Evolutionary conservation across 208 protist genomes (phyloP), one percentile per base, ranked within the genome.

Genomic region (Wallacemonas sp.): DNA sequence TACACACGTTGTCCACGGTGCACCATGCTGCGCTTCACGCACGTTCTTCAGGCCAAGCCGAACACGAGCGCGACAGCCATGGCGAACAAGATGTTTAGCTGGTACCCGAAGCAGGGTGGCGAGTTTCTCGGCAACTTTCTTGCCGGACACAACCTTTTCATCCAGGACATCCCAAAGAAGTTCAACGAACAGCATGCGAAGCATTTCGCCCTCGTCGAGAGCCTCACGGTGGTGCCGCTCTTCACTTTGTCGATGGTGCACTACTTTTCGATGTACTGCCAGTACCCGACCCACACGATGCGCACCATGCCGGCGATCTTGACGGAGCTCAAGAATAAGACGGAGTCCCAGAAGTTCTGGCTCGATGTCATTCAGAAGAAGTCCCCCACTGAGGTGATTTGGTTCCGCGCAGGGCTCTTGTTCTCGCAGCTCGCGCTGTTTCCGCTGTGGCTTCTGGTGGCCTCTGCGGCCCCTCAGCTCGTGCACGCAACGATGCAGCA

Each of bases 201-300:
- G 18, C 89, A 94, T 72, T 94, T 94, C 65, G 81, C 81, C 0
- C 61, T 94, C 0, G 70, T 94, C 1, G 86, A 91, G 68, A 74
- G 72, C 25, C 76, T 91, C 32, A 82, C 77, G 18, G 78, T 89
- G 20, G 76, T 74, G 11, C 89, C 89, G 7, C 74, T 91, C n/a
- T 90, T 89, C 65, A 75, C 85, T 4, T 72, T 94, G 0, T 63
- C 84, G 12, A 86, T 94, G 70, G 85, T 92, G 32, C 89, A 94
- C 65, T 94, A 94, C 79, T 87, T 90, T 59, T 92, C 89, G 2
- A 57, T 79, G 22, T 94, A 90, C 55, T 82, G 79, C 66, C 83
- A 89, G 69, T 84, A 87, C 57, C 79, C 89, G 1, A 67, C 64
- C 10, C 80, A 82, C 7, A 28, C 78, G 8, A 50, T 67, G 14